Evolutionary conservation across 208 protist genomes (phyloP).

Genomic region (Leptomonas seymouri): DNA sequence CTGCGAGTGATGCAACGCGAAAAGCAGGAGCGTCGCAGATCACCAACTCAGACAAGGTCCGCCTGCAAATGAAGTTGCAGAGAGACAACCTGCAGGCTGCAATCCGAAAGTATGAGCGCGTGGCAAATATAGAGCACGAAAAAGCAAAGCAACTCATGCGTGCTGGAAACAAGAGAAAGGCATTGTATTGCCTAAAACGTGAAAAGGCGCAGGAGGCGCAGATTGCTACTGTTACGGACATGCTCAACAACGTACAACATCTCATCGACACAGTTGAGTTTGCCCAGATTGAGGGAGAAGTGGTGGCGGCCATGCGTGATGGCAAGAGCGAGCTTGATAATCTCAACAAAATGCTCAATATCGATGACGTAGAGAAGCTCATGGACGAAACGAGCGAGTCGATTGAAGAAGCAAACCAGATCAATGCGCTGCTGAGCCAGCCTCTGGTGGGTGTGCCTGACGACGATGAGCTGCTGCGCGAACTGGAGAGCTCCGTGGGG

Average conservation of each 20-base stretch:
- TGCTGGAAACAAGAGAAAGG: slow-evolving; percentile 69
- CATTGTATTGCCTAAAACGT: slow-evolving; percentile 83
- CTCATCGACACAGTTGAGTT: slow-evolving; percentile 84
- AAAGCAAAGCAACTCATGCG: slow-evolving; percentile 70
- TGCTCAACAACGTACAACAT: slow-evolving; percentile 82
- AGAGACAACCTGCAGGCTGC: slow-evolving; percentile 73
- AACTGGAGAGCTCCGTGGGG: slow-evolving; percentile 36
- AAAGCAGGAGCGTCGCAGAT: slow-evolving; percentile 39
- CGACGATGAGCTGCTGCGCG: slow-evolving; percentile 69
- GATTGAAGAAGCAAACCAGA: slow-evolving; percentile 69
- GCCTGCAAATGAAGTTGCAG: slow-evolving; percentile 86
- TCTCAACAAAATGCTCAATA: slow-evolving; percentile 84
- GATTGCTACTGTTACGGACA: slow-evolving; percentile 58
- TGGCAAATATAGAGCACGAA: slow-evolving; percentile 50
- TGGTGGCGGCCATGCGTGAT: slow-evolving; percentile 63
- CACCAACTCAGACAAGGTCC: slow-evolving; percentile 64
- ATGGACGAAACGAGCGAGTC: slow-evolving; percentile 80
- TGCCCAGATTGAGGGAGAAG: slow-evolving; percentile 72
- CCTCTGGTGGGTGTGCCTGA: slow-evolving; percentile 46
- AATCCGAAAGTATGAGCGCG: slow-evolving; percentile 69
- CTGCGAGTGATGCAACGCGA: neutral
- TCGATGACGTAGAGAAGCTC: slow-evolving; percentile 80
- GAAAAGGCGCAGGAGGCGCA: slow-evolving; percentile 63
- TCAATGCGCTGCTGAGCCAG: slow-evolving; percentile 65
- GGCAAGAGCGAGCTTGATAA: slow-evolving; percentile 76